A percentile compares a stretch with the other conserved stretches of the same genome.
Conservation (phyloP, 129 eudicot genomes). For the Pulicaria dysenterica region DNA sequence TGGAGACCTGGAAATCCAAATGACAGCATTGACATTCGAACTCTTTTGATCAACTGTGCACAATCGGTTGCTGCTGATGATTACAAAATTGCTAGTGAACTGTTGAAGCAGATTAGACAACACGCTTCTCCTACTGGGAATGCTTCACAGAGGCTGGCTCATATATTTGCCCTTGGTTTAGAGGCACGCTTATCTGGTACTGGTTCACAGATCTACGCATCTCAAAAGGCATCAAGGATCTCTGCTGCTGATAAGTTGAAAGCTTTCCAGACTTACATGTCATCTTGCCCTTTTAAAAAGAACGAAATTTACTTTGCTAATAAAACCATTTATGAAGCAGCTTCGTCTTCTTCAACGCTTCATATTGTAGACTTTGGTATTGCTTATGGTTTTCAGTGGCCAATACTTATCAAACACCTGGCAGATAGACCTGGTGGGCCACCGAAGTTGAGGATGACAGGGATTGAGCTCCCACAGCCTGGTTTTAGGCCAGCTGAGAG, state of each 20-base stretch:
- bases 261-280: slow-evolving; percentile 64
- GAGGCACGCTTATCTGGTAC: slow-evolving; percentile 84
- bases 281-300: slow-evolving; percentile 61
- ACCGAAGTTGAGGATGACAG: slow-evolving; percentile 70
- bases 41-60: slow-evolving; percentile 64
- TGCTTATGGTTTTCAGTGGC: slow-evolving; percentile 80
- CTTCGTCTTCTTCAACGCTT: slow-evolving; percentile 44
- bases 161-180: slow-evolving; percentile 55
- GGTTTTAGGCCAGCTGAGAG: slow-evolving; percentile 75
- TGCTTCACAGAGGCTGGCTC: slow-evolving; percentile 63
- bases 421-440: slow-evolving; percentile 53
- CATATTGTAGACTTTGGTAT: slow-evolving; percentile 80
- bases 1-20: slow-evolving; percentile 43
- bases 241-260: slow-evolving; percentile 59
- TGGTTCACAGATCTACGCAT: slow-evolving; percentile 58
- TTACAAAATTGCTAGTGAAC: slow-evolving; percentile 57
- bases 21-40: slow-evolving; percentile 55
- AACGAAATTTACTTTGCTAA: slow-evolving; percentile 55
- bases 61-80: slow-evolving; percentile 77
- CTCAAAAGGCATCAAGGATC: slow-evolving; percentile 43
- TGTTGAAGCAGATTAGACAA: slow-evolving; percentile 60
- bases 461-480: slow-evolving; percentile 68
- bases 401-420: slow-evolving; percentile 58
- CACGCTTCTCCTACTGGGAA: slow-evolving; percentile 62
- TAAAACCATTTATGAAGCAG: slow-evolving; percentile 41